Base-by-base conservation (phyloP, 129 eudicot species). In the Chrysanthemum seticuspe region DNA sequence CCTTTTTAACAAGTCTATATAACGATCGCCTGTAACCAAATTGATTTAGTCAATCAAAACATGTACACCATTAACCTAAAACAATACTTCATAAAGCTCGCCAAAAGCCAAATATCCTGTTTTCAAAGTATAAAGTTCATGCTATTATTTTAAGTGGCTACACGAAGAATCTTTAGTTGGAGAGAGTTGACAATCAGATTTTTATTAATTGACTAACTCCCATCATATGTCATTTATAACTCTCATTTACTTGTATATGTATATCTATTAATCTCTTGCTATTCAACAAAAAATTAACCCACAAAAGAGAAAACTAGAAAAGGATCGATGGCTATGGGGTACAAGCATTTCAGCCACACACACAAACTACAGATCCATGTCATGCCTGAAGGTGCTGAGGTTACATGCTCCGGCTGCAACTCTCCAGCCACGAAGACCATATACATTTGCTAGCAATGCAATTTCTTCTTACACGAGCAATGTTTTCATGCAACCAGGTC, bases 331-430 rank as follows among this genome's bases (percentile, higher is more conserved):
- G 93, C 79, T 36, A 63, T 56, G 18, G 84, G 87, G 62, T 47
- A 62, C 78, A 90, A 85, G 75, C 93, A 90, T 57, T 90, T 90
- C 78, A 90, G 90, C 85, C 96, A 90, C 78, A 36, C 18, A 5
- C 96, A 90, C 68, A 62, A 71, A 74, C 85, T 90, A 25, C 44
- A 40, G 63, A 53, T 65, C 47, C 87, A 87, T 15, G 87, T 87
- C 27, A 12, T 85, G 69, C 88, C 90, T 1, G 81, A 79, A 16
- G 87, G 84, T 13, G n/a, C 84, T 1, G 75, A 87, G 72, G 74
- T 77, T 66, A 55, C 73, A 15, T 90, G 96, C 70, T 85, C 83
- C 0, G 84, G 87, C 56, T 81, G 85, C 81, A 76, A 81, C 54
- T 71, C 78, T 25, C 18, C 71, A 31, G 84, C 76, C 64, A 62